Percentiles rank a stretch among this genome's conserved stretches.
These are phyloP conservation scores for Isabelozyma rhagii DNA, from an alignment of 805 yeast species.

Conservation along the genomic window DNA sequence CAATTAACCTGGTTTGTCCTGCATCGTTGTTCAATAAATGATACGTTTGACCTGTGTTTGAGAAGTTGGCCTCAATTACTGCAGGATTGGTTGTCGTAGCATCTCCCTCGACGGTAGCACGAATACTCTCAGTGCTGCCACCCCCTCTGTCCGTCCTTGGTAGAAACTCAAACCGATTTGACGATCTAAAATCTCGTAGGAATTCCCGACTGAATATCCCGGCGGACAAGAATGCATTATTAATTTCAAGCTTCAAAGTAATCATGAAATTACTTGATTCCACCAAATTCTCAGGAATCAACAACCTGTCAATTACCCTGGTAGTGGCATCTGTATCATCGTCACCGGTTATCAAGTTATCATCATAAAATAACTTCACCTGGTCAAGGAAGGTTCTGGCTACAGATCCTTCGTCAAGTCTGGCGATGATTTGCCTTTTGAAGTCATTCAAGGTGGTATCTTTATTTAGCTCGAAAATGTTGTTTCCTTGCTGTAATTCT, in stretches of 20 bases:
- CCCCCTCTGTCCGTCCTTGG: conserved; percentile 8
- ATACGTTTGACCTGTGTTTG: neutral
- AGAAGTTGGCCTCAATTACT: neutral
- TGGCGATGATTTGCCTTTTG: conserved; percentile 14
- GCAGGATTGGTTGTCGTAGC: neutral
- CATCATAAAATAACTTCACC: conserved; percentile 11
- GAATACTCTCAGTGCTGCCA: neutral
- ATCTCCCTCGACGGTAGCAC: neutral
- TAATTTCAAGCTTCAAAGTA: conserved; percentile 11
- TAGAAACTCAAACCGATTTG: conserved; percentile 17
- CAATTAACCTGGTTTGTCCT: conserved; percentile 13
- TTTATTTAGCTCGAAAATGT: conserved; percentile 18
- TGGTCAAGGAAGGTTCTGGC: conserved; percentile 25
- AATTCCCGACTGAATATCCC: conserved; percentile 24
- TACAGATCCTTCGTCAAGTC: conserved; percentile 18
- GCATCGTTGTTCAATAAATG: neutral
- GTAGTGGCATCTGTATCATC: neutral
- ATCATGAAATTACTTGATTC: conserved; percentile 7
- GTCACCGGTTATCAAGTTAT: neutral
- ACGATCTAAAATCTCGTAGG: conserved; percentile 18
- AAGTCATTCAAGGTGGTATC: conserved; percentile 17
- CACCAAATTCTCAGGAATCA: neutral
- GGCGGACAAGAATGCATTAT: conserved; percentile 15
- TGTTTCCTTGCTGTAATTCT: conserved; percentile 7
- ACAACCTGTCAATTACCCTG: neutral